Evolutionary conservation across 73 alveolate genomes (phyloP), one percentile per base, ranked within the genome.

Genomic region (Tetrahymena borealis): DNA sequence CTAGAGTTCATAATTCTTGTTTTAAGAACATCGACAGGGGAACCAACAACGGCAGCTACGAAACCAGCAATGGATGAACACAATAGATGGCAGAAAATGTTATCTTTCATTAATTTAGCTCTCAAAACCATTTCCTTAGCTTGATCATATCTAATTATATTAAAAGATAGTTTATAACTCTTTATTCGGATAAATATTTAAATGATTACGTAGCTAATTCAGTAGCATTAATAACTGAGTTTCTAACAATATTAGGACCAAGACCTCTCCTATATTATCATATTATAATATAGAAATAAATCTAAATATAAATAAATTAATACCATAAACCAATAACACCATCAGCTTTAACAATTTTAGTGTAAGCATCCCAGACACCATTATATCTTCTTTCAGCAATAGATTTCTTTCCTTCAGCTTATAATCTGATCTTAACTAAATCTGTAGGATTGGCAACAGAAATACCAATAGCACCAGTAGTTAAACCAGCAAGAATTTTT

Each of bases 391-490:
- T 92, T 35, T 93, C 78, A 16, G 91, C 93, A 78, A 92, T 90
- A 12, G 95, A 91, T 38, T 91, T 36, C 35, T 93, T 94, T 16
- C 94, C 95, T 91, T 96, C 95, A 7, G 92, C 94, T 91, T 96
- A 94, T 90, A 96, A 91, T 77, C 97, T 91, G 18, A 95, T 95
- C 90, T 96, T 95, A 32, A 95, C 97, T n/a, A 95, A 91, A 95
- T 96, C 98, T 39, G 94, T 91, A 39, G 98, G 98, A 40, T 95
- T 95, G 18, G 98, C 97, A 32, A 96, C 90, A 38, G 97, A 32
- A 39, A 96, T 96, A 39, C 98, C 98, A 39, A 96, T 96, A 32
- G 96, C 96, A 20, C 98, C 98, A 37, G 98, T 94, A 24, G 94
- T 77, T 28, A 96, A 40, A 32, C 96, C 98, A 24, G 98, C 96